Evolutionary conservation across 768 basidiomycete genomes (phyloP), one percentile per base, ranked within the genome.

Genomic region (Amanita rimosa): DNA sequence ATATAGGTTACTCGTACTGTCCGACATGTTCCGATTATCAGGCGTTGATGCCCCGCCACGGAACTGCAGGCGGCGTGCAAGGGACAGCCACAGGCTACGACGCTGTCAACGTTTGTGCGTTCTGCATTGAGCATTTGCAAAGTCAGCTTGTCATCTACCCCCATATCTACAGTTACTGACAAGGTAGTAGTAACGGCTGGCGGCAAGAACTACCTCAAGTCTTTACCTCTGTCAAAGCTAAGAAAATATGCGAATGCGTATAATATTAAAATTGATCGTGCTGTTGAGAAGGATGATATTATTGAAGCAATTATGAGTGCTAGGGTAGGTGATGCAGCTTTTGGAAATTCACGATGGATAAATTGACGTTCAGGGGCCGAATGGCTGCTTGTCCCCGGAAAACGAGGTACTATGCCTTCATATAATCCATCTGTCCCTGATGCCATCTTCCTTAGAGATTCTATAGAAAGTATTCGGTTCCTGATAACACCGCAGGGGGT

Each of bases 241-340:
- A 79, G 76, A 67, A 79, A 74, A 43, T 89, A 89, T 57, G 71
- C 81, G 21, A 73, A 68, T 46, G 81, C 79, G 4, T 90, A 90
- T 54, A 75, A 78, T 49, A 83, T 90, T 54, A 65, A 69, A 46
- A 70, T 75, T 14, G 74, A 71, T 49, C 73, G 75, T 42, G 76
- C 79, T 1, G 69, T 87, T 13, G 87, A 90, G 61, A 89, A 89
- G 63, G 81, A 85, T 45, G 86, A 89, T 59, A 65, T 89, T 39
- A 77, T 89, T 34, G 81, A 86, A 44, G 75, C 69, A 35, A 74
- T 85, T 40, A 39, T 86, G 58, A 58, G 56, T 10, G 70, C 69
- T 11, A 70, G 70, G 57, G 86, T 85, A 58, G 47, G 76, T 64
- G 31, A 6, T 19, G n/a, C 40, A 31, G n/a, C 26, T 39, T 13